Percentiles rank a stretch among this genome's conserved stretches.
Conservation (phyloP, 352 stramenopile genomes). For the Globisporangium rhizosaccharum region DNA sequence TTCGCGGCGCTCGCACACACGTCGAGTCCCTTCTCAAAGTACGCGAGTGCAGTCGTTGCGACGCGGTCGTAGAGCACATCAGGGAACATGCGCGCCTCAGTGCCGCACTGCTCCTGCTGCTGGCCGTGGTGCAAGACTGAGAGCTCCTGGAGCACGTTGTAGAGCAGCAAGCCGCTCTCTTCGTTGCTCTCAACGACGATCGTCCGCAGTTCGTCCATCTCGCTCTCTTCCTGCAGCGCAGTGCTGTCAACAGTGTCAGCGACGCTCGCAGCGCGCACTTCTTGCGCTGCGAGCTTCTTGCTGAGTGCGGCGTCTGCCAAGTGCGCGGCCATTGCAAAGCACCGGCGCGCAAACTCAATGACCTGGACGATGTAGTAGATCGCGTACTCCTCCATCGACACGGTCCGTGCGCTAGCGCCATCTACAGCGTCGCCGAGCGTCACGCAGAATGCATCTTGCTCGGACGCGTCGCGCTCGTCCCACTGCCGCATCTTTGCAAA, state of each 20-base stretch:
- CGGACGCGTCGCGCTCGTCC: conserved; percentile 23
- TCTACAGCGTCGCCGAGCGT: neutral
- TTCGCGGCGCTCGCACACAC: conserved; percentile 28
- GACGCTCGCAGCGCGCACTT: neutral
- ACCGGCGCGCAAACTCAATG: conserved; percentile 59
- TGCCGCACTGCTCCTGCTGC: neutral
- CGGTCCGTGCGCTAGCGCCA: neutral
- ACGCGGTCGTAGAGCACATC: conserved; percentile 23
- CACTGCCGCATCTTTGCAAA: conserved; percentile 59
- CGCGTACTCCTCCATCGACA: conserved; percentile 42
- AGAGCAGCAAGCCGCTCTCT: conserved; percentile 69
- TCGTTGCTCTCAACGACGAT: conserved; percentile 60
- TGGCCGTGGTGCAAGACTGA: conserved; percentile 36
- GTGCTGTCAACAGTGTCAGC: neutral
- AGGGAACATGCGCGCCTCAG: conserved; percentile 16
- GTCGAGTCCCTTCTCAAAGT: conserved; percentile 35
- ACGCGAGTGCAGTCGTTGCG: conserved; percentile 20
- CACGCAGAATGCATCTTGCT: conserved; percentile 15
- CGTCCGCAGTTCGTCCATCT: conserved; percentile 22
- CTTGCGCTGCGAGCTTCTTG: neutral
- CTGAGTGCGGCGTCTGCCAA: conserved; percentile 21
- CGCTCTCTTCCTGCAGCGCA: conserved; percentile 1
- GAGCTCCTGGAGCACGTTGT: conserved; percentile 65
- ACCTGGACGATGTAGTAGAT: conserved; percentile 41
- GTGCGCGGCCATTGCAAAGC: conserved; percentile 56